Conservation (phyloP, 1,284 basidiomycete species). For the Ustanciosporium gigantosporum region DNA sequence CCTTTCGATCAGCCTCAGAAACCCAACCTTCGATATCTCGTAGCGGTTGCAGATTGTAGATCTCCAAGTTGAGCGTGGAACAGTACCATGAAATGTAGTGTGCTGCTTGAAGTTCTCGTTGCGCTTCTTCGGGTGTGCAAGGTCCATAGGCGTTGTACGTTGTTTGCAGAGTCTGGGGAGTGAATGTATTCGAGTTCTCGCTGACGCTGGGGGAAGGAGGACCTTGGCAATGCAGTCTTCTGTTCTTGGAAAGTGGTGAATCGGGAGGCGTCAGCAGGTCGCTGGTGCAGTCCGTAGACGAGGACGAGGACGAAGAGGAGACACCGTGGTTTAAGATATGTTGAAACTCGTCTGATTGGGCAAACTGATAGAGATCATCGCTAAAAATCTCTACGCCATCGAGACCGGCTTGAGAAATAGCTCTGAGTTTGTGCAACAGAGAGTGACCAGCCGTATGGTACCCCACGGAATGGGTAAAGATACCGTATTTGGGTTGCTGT, state of each 20-base stretch:
- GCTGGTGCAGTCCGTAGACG: background rate
- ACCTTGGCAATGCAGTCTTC: too few relatives aligned
- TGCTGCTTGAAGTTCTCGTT: constrained; percentile 44
- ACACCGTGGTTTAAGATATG: too few relatives aligned
- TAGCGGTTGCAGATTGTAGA: constrained; percentile 60
- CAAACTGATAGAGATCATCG: constrained; percentile 12
- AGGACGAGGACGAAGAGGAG: background rate
- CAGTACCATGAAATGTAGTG: constrained; percentile 36
- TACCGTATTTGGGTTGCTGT: constrained; percentile 1
- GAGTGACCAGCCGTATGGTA: constrained; percentile 11
- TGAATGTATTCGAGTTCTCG: background rate
- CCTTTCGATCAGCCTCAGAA: background rate
- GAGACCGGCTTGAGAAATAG: constrained; percentile 3
- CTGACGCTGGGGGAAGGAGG: background rate
- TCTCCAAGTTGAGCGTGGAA: constrained; percentile 26
- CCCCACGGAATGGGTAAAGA: constrained; percentile 24
- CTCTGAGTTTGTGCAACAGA: constrained; percentile 11
- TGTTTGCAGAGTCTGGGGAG: background rate
- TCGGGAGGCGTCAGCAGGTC: constrained; percentile 12
- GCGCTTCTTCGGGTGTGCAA: constrained; percentile 9
- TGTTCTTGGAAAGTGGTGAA: constrained; percentile 1
- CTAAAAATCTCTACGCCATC: constrained; percentile 24
- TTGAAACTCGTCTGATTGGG: constrained; percentile 2
- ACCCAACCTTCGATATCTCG: constrained; percentile 59
- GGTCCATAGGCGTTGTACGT: constrained; percentile 14